Evolutionary conservation across 1,284 basidiomycete species (phyloP), one percentile per base, ranked within the genome.

Genomic region (Sanguinoderma infundibulare): DNA sequence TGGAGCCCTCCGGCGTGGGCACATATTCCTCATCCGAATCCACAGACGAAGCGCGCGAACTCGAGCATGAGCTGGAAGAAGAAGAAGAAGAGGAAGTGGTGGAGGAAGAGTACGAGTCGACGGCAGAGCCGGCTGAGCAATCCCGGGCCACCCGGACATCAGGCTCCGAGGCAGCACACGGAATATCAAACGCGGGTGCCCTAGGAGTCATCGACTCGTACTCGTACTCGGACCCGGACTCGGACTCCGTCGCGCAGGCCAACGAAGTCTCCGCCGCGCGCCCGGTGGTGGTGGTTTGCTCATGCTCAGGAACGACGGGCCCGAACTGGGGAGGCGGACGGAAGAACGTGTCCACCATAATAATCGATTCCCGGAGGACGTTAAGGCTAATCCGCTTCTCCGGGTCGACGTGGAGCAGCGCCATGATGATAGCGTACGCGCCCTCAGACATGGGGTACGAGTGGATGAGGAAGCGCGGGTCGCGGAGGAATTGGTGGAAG

Each of bases 381-480:
- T 76, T 72, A 51, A 95, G 77, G 12, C 82, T 79, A 47, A 84
- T 82, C 17, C 86, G 83, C 10, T 72, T 67, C 44, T 80, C 60
- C 53, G 86, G 79, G 65, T 85, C 79, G n/a, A 82, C 69, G 38
- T 72, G 72, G 67, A 91, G 85, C 53, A 90, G 83, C 57, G 76
- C 74, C 61, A 82, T 84, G 64, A 92, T 76, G 62, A 92, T 78
- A 0, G 68, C 67, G 67, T 85, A 85, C 42, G 85, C 81, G 12
- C 77, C 79, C 17, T 75, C 67, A 49, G 84, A 81, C 9, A 77
- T 77, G 12, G 91, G 91, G 7, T 94, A 80, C 57, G 87, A 85
- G 12, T 82, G 75, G 22, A 82, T 83, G 17, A 96, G 80, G 69
- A 89, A 90, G 61, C 89, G 75, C 34, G 80, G 83, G 67, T 94